Evolutionary conservation across 108 stramenopile genomes (phyloP).

Genomic region (Conticribra weissflogii): DNA sequence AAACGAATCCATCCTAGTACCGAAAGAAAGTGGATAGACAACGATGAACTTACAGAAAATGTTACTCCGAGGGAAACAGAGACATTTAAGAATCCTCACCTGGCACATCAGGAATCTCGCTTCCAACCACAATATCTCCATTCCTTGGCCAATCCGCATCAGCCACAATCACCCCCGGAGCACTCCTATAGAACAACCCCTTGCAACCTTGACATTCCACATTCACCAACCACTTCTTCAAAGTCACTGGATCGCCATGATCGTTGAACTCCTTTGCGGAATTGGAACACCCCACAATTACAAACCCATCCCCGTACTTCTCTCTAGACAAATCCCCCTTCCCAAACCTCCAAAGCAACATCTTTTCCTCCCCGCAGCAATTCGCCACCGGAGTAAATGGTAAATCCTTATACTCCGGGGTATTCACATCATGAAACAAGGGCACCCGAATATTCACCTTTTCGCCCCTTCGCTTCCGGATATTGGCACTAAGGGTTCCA

Average conservation of each 20-base stretch:
- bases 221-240: constrained; percentile 89
- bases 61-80: neutral
- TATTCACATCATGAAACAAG: constrained; percentile 90
- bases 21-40: constrained; percentile 10
- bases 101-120: constrained; percentile 77
- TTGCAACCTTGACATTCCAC: constrained; percentile 83
- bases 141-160: constrained; percentile 94
- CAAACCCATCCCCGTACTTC: constrained; percentile 73
- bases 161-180: constrained; percentile 81
- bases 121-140: constrained; percentile 88
- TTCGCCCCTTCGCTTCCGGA: constrained; percentile 87
- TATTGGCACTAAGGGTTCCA: constrained; percentile 95
- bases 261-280: constrained; percentile 63
- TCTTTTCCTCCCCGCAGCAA: constrained; percentile 56
- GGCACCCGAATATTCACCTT: constrained; percentile 97
- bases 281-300: constrained; percentile 83
- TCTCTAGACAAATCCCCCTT: constrained; percentile 77
- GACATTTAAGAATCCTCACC: constrained; percentile 55
- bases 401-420: constrained; percentile 81
- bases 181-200: constrained; percentile 85
- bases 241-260: constrained; percentile 56
- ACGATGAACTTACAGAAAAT: neutral
- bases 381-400: constrained; percentile 17
- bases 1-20: constrained; percentile 79
- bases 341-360: constrained; percentile 89